These are phyloP conservation scores for Penicillium arizonense DNA, from an alignment of 495 filamentous ascomycete genomes.

Conservation along the genomic window DNA sequence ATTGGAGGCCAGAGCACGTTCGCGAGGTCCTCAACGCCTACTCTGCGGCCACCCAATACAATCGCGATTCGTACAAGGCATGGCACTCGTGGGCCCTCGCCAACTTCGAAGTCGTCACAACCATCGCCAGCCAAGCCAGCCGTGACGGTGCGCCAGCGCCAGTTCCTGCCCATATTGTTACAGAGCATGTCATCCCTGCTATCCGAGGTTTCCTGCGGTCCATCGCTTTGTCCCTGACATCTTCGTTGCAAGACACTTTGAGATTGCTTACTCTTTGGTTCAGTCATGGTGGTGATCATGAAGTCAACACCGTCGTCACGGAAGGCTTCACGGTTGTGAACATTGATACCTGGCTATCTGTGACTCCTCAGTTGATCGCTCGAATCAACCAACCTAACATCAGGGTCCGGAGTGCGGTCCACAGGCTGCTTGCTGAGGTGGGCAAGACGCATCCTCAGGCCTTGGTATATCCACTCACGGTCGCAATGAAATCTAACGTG, in stretches of 20 bases:
- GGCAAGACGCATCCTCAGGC: slow-evolving; percentile 93
- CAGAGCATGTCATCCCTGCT: slow-evolving; percentile 89
- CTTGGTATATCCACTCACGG: slow-evolving; percentile 98
- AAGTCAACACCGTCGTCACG: slow-evolving; percentile 82
- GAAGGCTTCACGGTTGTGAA: slow-evolving; percentile 89
- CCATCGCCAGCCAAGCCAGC: slow-evolving; percentile 61
- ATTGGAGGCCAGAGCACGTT: slow-evolving; percentile 76
- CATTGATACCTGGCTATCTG: slow-evolving; percentile 96
- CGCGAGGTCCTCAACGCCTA: slow-evolving; percentile 77
- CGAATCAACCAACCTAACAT: slow-evolving; percentile 93
- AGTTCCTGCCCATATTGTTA: slow-evolving; percentile 62
- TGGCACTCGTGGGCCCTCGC: slow-evolving; percentile 99
- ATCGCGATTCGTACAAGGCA: slow-evolving; percentile 94
- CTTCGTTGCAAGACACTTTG: slow-evolving; percentile 92
- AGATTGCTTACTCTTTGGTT: slow-evolving; percentile 95
- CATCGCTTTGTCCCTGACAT: slow-evolving; percentile 84
- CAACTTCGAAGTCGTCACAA: slow-evolving; percentile 96
- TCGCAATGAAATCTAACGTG: slow-evolving; percentile 92
- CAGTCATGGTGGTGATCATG: slow-evolving; percentile 80
- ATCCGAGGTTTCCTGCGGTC: slow-evolving; percentile 94
- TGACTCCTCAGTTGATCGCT: slow-evolving; percentile 95
- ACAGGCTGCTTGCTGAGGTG: slow-evolving; percentile 86
- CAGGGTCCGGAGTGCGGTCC: slow-evolving; percentile 81
- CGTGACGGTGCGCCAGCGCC: slow-evolving; percentile 47
- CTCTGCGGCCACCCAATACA: slow-evolving; percentile 83